Conservation (phyloP, 208 protist genomes). For the Leishmania braziliensis region DNA sequence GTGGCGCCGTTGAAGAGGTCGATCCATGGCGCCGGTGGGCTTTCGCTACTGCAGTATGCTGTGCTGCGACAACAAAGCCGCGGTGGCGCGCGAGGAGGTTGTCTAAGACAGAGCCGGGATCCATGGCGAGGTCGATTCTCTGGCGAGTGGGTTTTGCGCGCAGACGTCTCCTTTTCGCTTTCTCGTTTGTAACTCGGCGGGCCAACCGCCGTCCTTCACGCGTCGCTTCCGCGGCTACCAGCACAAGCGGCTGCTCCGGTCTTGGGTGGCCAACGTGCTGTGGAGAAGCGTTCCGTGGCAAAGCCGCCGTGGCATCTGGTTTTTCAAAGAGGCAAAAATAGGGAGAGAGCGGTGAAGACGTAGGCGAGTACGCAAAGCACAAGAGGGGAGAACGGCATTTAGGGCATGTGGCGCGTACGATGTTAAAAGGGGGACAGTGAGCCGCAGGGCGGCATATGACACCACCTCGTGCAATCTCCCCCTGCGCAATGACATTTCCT, state of each 20-base stretch:
- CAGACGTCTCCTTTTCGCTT: background rate
- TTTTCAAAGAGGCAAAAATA: background rate
- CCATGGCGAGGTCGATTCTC: constrained; percentile 6
- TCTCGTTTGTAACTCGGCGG: background rate
- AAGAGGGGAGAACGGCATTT: background rate
- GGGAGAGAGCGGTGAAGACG: background rate
- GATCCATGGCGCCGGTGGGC: constrained; percentile 4
- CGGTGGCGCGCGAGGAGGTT: constrained; percentile 23
- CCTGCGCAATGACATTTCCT: background rate
- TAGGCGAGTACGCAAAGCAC: background rate
- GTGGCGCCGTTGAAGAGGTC: constrained; percentile 6
- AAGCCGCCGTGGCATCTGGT: background rate
- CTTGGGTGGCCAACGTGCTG: background rate
- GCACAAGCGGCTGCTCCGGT: background rate
- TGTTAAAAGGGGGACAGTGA: background rate
- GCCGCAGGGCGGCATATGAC: background rate
- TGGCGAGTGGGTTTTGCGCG: background rate
- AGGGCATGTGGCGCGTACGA: background rate
- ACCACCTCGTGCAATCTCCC: background rate
- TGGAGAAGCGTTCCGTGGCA: background rate
- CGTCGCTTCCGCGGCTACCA: background rate
- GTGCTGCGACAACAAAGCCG: background rate
- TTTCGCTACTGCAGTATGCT: too few relatives aligned
- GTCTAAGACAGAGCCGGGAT: constrained; percentile 22
- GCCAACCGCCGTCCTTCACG: background rate